A percentile compares a stretch with the other conserved stretches of the same genome.
Evolutionary conservation across 2,329 filamentous ascomycete species (phyloP).

Genomic region (Penicillium paneum): DNA sequence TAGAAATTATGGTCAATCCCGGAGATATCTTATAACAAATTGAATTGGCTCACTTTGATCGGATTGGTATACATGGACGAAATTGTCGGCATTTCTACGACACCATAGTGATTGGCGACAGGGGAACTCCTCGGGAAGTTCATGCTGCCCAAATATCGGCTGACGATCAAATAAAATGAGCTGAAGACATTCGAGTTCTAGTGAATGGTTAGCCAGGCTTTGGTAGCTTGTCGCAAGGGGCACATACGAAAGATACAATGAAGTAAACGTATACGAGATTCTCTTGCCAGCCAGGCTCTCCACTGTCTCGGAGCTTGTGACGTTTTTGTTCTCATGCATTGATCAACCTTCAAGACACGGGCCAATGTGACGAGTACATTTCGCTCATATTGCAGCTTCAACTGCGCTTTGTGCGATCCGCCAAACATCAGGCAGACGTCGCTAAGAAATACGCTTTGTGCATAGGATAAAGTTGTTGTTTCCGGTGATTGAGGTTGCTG

Average conservation of each 20-base stretch:
- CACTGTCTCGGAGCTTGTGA: not conserved
- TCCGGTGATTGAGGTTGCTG: not conserved
- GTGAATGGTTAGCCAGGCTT: not conserved
- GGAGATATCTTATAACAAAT: not conserved
- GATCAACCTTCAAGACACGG: not conserved
- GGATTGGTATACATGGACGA: not conserved
- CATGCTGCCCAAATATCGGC: not conserved
- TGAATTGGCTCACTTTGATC: not conserved
- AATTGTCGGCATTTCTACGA: not conserved
- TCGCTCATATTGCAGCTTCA: slow-evolving; percentile 3
- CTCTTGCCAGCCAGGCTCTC: slow-evolving; percentile 1
- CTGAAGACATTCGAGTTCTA: slow-evolving; percentile 2
- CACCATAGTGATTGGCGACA: slow-evolving; percentile 1
- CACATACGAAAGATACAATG: slow-evolving; percentile 1
- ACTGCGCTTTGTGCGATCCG: not conserved
- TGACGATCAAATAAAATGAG: slow-evolving; percentile 2
- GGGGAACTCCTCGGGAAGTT: not conserved
- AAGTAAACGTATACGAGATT: slow-evolving; percentile 1
- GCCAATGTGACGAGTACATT: not conserved
- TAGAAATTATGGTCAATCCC: not conserved
- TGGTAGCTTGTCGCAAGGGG: not conserved
- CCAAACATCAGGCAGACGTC: not conserved
- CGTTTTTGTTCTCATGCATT: not conserved
- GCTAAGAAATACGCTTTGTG: not conserved
- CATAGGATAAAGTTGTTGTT: not conserved